Conservation (phyloP, 805 yeast genomes). For the Phaffomyces opuntiae region DNA sequence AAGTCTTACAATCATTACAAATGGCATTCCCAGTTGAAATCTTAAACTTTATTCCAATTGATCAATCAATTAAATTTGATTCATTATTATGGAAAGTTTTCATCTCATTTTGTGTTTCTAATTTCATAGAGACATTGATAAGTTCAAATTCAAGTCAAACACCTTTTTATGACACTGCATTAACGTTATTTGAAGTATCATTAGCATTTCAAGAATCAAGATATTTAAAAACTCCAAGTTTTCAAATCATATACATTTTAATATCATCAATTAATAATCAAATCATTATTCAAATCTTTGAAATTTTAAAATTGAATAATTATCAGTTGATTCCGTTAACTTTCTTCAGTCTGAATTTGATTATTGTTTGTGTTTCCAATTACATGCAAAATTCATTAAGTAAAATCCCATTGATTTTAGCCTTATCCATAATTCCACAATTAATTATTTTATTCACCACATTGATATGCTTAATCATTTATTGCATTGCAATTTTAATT, state of each 20-base stretch:
- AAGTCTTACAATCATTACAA: no score
- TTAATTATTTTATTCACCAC: conserved; percentile 45
- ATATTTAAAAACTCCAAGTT: conserved; percentile 41
- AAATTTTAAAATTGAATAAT: conserved; percentile 42
- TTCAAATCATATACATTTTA: conserved; percentile 45
- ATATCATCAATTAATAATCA: conserved; percentile 54
- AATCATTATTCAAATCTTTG: conserved; percentile 55
- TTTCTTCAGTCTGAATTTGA: conserved; percentile 45
- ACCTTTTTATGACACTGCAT: no score
- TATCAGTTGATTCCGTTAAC: conserved; percentile 61
- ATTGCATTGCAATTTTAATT: conserved; percentile 49
- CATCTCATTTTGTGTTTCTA: no score
- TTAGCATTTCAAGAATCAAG: conserved; percentile 70
- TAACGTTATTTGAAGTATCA: conserved; percentile 74
- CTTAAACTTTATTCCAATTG: no score
- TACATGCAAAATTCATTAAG: conserved; percentile 34
- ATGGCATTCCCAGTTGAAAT: no score
- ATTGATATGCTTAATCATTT: conserved; percentile 44
- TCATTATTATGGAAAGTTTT: no score
- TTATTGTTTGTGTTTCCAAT: conserved; percentile 39
- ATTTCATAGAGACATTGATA: no score
- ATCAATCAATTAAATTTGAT: no score
- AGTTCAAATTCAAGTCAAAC: no score
- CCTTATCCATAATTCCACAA: conserved; percentile 63
- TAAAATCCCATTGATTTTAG: conserved; percentile 47